Conservation (phyloP, 768 basidiomycete genomes). For the Hygrophorus russula region DNA sequence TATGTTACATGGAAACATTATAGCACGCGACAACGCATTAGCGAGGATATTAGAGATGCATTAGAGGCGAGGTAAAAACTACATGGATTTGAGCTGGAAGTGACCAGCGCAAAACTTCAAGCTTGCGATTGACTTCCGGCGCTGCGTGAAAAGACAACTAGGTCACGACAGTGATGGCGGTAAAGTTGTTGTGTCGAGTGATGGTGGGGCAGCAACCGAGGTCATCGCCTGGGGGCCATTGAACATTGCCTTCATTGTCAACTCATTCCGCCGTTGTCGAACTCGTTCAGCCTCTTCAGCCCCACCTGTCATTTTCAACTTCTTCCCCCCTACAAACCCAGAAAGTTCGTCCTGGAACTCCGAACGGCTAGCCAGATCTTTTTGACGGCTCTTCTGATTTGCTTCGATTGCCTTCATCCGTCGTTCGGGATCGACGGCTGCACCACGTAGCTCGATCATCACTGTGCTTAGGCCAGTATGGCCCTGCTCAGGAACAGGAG, state of each 20-base stretch:
- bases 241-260: conserved; percentile 88
- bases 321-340: conserved; percentile 82
- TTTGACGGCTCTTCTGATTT: conserved; percentile 70
- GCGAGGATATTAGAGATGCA: too few relatives aligned
- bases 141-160: not conserved
- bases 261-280: conserved; percentile 73
- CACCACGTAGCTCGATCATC: conserved; percentile 83
- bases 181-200: not conserved
- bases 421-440: conserved; percentile 69
- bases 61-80: too few relatives aligned
- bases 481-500: conserved; percentile 56
- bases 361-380: conserved; percentile 56
- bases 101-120: not conserved
- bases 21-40: too few relatives aligned
- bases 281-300: conserved; percentile 86
- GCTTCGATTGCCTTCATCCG: conserved; percentile 90
- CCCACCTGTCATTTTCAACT: conserved; percentile 91
- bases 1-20: too few relatives aligned
- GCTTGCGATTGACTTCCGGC: not conserved
- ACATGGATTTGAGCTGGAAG: too few relatives aligned
- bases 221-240: conserved; percentile 17
- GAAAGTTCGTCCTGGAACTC: conserved; percentile 76
- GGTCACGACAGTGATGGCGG: not conserved
- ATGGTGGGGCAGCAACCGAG: not conserved
- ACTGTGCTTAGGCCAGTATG: conserved; percentile 62